Evolutionary conservation across 2,329 filamentous ascomycete genomes (phyloP), one percentile per base, ranked within the genome.

Genomic region (Aspergillus ochraceus): DNA sequence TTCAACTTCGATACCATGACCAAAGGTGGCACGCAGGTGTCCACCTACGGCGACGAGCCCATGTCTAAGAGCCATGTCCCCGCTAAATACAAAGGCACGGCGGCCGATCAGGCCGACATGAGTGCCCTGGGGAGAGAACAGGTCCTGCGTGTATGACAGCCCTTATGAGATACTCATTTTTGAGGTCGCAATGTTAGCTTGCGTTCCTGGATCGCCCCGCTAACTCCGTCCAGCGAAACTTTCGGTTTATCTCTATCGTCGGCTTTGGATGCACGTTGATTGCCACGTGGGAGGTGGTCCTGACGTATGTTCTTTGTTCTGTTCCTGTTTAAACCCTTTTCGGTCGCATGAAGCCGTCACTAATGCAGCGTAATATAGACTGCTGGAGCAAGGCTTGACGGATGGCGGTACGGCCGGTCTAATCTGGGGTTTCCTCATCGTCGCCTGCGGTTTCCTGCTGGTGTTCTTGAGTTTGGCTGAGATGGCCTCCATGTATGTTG

Each of bases 211-310:
- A 11, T 49, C 24, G 53, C 45, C 36, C 45, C 45, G 45, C 45
- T 47, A 19, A 49, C 19, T 26, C 49, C 17, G 19, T 52, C n/a
- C 54, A 80, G 78, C 70, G 78, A 64, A 79, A 79, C 56, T 81
- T 80, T 68, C 70, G 71, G 24, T 80, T 79, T 58, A 64, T 79
- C 39, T 79, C 78, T 0, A 79, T 80, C 57, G 65, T 80, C 17
- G 78, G 78, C 12, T 81, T 81, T 61, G 75, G 72, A 17, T 78
- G 75, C 51, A 79, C 76, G 11, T 61, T 79, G 52, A 75, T 79
- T 39, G 71, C 72, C 45, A 80, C 77, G 49, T 80, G 78, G 77
- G 77, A 79, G 65, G 73, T 74, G 32, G 69, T 78, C 24, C 70
- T 80, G 29, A 76, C 75, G 73, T 79, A 61, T 24, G 72, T 70